Base-by-base conservation (phyloP, 331 rosid genomes). In the Arachis monticola region DNA sequence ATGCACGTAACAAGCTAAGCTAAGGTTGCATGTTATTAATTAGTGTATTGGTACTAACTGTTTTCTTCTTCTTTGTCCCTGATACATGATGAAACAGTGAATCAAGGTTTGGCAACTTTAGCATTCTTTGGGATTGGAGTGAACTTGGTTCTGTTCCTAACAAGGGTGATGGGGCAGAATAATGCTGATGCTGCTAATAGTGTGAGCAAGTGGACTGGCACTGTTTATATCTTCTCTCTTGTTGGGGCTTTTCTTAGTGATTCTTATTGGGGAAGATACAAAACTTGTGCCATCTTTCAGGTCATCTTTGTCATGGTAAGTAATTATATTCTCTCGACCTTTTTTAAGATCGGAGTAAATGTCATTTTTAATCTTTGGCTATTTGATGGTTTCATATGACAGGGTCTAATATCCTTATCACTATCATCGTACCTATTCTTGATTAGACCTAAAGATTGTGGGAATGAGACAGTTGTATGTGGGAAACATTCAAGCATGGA, bases 191-290 rank as follows among this genome's bases (percentile, higher is more conserved):
- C 97, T 53, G 99, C 99, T 44, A 94, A 94, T 83, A 90, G 51
- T 56, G 96, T 91, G 53, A 94, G 99, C 85, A 94, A 88, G 81
- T 94, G 98, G 98, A 94, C 96, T 7, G 99, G 99, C 70, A 92
- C 99, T 2, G 97, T 94, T 32, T 91, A 94, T 80, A 88, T 94
- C 72, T 94, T 90, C 88, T 94, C 99, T 31, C 91, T 94, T 9
- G 88, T 92, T 55, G 99, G 99, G 31, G 99, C 99, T 61, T 92
- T 92, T 74, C 93, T 94, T 0, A 94, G 99, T 58, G 99, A 94
- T 72, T 92, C 99, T 3, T 94, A 94, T 11, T 94, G 97, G 99
- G 99, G 99, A 46, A 85, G 99, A 70, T 92, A 84, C 77, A 92
- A 87, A 78, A 88, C 97, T 9, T 90, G 99, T 83, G 93, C 89